Evolutionary conservation across 1,284 basidiomycete genomes (phyloP).

Genomic region (Inonotus hispidus): DNA sequence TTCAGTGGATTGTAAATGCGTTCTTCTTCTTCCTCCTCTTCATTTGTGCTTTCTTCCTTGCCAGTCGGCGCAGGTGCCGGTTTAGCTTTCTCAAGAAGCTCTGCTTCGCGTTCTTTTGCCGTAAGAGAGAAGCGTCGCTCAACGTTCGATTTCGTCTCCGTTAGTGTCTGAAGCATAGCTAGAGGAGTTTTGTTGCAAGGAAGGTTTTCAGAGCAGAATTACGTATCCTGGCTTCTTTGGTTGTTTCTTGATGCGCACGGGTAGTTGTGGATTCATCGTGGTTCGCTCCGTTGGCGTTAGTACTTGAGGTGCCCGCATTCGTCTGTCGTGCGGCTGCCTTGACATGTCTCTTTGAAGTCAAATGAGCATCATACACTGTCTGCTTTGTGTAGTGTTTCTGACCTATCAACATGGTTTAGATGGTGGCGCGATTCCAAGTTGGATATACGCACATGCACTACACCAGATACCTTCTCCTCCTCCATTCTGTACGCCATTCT

Average conservation of each 20-base stretch:
- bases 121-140: constrained; percentile 96
- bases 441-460: constrained; percentile 71
- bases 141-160: constrained; percentile 93
- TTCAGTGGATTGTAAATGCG: constrained; percentile 98
- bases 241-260: constrained; percentile 29
- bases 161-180: constrained; percentile 60
- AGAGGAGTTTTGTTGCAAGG: constrained; percentile 65
- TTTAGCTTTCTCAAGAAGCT: constrained; percentile 78
- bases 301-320: constrained; percentile 43
- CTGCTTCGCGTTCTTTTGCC: constrained; percentile 92
- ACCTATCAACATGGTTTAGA: constrained; percentile 42
- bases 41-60: constrained; percentile 41
- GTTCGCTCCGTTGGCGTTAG: constrained; percentile 55
- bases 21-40: constrained; percentile 89
- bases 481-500: constrained; percentile 36
- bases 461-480: constrained; percentile 85
- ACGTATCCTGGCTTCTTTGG: constrained; percentile 55
- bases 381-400: constrained; percentile 94
- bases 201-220: constrained; percentile 70
- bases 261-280: constrained; percentile 24
- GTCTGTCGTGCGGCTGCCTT: constrained; percentile 80
- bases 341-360: constrained; percentile 91
- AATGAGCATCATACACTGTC: constrained; percentile 95
- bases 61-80: constrained; percentile 49
- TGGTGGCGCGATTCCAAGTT: neutral